These are phyloP conservation scores for Neofusicoccum parvum DNA, from an alignment of 2,329 filamentous ascomycete species.

Conservation along the genomic window DNA sequence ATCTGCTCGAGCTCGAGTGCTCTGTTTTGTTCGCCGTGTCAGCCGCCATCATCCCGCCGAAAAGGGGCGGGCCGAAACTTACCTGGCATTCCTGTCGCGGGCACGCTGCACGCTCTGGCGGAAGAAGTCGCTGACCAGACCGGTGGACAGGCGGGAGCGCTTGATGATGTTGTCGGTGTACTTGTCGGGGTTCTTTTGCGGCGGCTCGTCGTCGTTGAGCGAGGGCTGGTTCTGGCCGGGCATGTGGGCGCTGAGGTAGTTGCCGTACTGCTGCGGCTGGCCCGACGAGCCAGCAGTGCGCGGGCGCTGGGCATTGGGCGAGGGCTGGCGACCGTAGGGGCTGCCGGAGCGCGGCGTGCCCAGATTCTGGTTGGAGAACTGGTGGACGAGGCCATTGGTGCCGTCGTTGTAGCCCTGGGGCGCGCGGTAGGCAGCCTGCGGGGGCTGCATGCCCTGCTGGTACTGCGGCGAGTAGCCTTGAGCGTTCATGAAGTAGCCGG, in stretches of 20 bases:
- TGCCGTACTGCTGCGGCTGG: constrained; percentile 62
- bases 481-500: constrained; percentile 54
- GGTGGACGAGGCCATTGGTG: constrained; percentile 88
- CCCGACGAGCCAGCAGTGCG: constrained; percentile 75
- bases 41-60: constrained; percentile 20
- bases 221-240: constrained; percentile 60
- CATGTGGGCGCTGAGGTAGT: constrained; percentile 70
- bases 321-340: constrained; percentile 69
- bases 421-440: constrained; percentile 59
- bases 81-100: constrained; percentile 93
- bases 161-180: constrained; percentile 87
- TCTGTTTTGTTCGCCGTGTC: constrained; percentile 52
- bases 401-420: constrained; percentile 72
- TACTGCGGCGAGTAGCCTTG: constrained; percentile 53
- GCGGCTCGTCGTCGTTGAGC: constrained; percentile 66
- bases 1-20: constrained; percentile 90
- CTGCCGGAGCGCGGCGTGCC: constrained; percentile 67
- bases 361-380: constrained; percentile 96
- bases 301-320: constrained; percentile 71
- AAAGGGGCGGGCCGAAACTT: constrained; percentile 34
- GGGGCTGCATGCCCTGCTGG: constrained; percentile 49
- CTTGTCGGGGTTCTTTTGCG: constrained; percentile 77
- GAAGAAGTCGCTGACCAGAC: constrained; percentile 79
- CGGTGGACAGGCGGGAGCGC: constrained; percentile 65
- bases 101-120: constrained; percentile 97